Base-by-base conservation (phyloP, 164 flowering plant genomes). In the Aristolochia contorta region DNA sequence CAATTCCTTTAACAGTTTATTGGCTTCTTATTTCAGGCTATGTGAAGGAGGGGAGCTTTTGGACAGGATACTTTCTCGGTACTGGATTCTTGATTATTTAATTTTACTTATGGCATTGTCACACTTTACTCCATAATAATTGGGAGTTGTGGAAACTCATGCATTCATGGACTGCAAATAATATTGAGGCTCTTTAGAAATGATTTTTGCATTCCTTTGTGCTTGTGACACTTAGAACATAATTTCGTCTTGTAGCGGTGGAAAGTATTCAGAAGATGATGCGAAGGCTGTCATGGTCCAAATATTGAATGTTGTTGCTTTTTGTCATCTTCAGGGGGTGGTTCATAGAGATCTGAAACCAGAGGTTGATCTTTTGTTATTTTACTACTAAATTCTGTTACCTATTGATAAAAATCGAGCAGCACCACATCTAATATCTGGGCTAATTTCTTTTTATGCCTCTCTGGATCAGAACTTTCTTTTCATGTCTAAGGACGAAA, bases 41-140 rank as follows among this genome's bases (percentile, higher is more conserved):
- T 92, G 98, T 59, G 87, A 89, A 80, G 98, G 98, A 61, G 98
- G 98, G 55, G 98, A 89, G 73, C 98, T 92, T 65, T 74, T 92
- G n/a, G 98, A 92, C 68, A 84, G 88, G 71, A 92, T 92, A 74
- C 91, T 92, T 65, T 72, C 98, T 56, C 84, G 98, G 98, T 91
- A 65, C 48, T 61, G 33, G 16, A n/a, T 48, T 52, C 24, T 19
- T 51, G 56, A 43, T 43, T 58, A 37, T 59, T 59, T 20, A 9
- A 33, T 30, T 23, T 20, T 16, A 50, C 27, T 16, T 22, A n/a
- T 19, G 49, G 41, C 12, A 14, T 53, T 20, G 13, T 37, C 12
- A 21, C 30, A 41, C 33, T 32, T 7, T 7, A 32, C 7, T n/a
- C n/a, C n/a, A n/a, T 3, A 7, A 32, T 32, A 32, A 32, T 32